Percentiles rank a stretch among this genome's conserved stretches.
Evolutionary conservation across 768 basidiomycete genomes (phyloP).

Genomic region (Xanthoconium purpureum): DNA sequence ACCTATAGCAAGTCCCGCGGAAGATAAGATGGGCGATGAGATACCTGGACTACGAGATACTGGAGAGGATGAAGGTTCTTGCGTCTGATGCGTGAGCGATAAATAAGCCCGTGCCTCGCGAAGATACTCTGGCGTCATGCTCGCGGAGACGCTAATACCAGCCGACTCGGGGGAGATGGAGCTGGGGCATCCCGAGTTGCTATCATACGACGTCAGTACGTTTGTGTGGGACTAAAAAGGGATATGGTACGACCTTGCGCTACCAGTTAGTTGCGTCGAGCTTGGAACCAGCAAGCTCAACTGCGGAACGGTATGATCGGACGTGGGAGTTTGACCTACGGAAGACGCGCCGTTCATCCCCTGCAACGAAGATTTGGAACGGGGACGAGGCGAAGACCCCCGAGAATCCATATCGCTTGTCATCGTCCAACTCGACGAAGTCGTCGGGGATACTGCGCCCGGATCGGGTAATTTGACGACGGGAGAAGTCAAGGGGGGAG

Average conservation of each 20-base stretch:
- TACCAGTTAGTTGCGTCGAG: constrained; percentile 7
- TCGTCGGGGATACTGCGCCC: constrained; percentile 19
- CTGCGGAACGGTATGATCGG: constrained; percentile 20
- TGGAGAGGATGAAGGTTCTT: constrained; percentile 10
- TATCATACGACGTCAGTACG: constrained; percentile 9
- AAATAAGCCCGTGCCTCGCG: constrained; percentile 34
- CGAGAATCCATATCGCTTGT: constrained; percentile 23
- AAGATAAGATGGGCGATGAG: constrained; percentile 31
- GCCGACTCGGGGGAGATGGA: constrained; percentile 35
- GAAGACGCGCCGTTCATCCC: constrained; percentile 7
- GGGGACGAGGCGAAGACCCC: constrained; percentile 9
- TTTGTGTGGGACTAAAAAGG: background rate
- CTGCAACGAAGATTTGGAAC: constrained; percentile 9
- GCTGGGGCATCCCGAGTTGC: constrained; percentile 27
- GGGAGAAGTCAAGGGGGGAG: constrained; percentile 29
- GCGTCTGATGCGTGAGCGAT: constrained; percentile 26
- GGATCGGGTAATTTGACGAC: constrained; percentile 29
- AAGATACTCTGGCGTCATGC: constrained; percentile 32
- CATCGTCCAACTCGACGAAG: constrained; percentile 30
- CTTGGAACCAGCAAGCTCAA: constrained; percentile 30
- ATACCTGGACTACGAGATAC: constrained; percentile 20
- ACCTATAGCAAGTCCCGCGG: constrained; percentile 26
- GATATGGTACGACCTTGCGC: constrained; percentile 14
- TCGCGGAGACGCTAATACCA: constrained; percentile 29
- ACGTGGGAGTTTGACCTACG: constrained; percentile 1